Base-by-base conservation (phyloP, 2,329 filamentous ascomycete species). In the Exophiala oligosperma region DNA sequence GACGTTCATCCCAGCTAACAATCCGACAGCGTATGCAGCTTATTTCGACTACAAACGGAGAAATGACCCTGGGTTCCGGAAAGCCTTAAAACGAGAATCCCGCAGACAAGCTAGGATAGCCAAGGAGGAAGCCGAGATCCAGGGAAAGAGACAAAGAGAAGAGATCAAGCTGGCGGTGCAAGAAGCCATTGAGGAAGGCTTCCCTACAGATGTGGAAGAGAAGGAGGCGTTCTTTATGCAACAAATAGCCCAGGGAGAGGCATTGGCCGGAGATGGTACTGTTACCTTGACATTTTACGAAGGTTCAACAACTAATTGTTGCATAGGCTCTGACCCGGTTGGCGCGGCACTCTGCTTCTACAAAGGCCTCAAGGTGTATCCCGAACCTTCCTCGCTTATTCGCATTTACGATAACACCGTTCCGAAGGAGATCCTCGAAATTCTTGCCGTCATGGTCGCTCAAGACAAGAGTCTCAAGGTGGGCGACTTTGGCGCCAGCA, bases 361-460 rank as follows among this genome's bases (percentile, higher is more conserved):
- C 85, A 95, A 92, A 83, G 94, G 92, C 46, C 84, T 99, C 67
- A 99, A 99, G 84, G 94, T 97, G 68, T 99, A 99, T 79, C 94
- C 94, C 52, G 89, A 91, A 70, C 94, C 93, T 11, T 84, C 88
- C 69, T 94, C 97, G 72, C 81, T 99, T 69, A 97, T 99, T 74
- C 85, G 84, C 70, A 96, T 99, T 76, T 99, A 99, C 77, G 94
- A 99, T 77, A 96, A 96, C 85, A 97, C 94, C 32, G 92, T 97
- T 47, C 89, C 93, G 68, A 97, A 97, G 89, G 92, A 92, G 63
- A 90, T 97, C 69, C 87, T 99, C 68, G 93, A 99, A 75, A 88
- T 97, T 69, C 86, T 99, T 63, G 94, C 94, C 66, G 91, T 97
- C 79, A 97, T 99, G 91, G 96, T 99, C 71, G 93, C 92, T 64